Percentiles rank a stretch among this genome's conserved stretches.
Conservation (phyloP, 345 rosid genomes). For the Euphorbia tirucalli region DNA sequence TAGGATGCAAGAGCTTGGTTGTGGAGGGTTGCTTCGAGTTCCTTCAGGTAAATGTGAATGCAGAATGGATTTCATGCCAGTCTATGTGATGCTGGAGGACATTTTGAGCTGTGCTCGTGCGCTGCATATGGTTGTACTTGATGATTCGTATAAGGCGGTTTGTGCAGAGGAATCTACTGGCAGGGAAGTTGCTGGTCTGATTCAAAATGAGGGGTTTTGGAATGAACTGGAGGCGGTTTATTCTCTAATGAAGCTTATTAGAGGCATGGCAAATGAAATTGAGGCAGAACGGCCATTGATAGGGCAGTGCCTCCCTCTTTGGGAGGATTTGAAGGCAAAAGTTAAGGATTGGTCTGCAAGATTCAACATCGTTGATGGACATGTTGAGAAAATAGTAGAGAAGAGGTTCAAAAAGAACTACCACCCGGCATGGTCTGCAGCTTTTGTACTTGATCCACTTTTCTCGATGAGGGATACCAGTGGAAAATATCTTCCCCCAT, state of each 20-base stretch:
- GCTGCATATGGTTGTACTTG: conserved; percentile 43
- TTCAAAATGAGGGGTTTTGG: conserved; percentile 50
- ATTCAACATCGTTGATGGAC: conserved; percentile 39
- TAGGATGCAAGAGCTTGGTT: conserved; percentile 42
- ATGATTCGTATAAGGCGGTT: conserved; percentile 39
- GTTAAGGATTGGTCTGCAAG: conserved; percentile 54
- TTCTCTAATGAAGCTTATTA: conserved; percentile 48
- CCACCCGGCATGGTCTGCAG: conserved; percentile 63
- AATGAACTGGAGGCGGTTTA: conserved; percentile 50
- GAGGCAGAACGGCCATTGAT: conserved; percentile 48
- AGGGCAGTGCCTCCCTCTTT: conserved; percentile 56
- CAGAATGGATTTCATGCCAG: conserved; percentile 26
- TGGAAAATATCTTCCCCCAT: conserved; percentile 59
- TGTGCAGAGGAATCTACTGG: conserved; percentile 43
- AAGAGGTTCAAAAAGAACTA: conserved; percentile 53
- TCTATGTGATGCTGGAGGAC: conserved; percentile 47
- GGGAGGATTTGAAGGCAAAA: conserved; percentile 51
- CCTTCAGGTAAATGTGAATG: conserved; percentile 41
- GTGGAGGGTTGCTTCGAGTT: conserved; percentile 39
- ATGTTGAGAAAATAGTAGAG: conserved; percentile 47
- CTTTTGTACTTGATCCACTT: conserved; percentile 57
- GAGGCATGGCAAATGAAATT: conserved; percentile 46
- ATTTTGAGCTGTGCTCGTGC: conserved; percentile 41
- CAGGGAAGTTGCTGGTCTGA: conserved; percentile 39
- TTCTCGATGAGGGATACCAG: conserved; percentile 39